Percentiles rank a stretch among this genome's conserved stretches.
Conservation (phyloP, 805 yeast species). For the Wickerhamiella spandovensis region DNA sequence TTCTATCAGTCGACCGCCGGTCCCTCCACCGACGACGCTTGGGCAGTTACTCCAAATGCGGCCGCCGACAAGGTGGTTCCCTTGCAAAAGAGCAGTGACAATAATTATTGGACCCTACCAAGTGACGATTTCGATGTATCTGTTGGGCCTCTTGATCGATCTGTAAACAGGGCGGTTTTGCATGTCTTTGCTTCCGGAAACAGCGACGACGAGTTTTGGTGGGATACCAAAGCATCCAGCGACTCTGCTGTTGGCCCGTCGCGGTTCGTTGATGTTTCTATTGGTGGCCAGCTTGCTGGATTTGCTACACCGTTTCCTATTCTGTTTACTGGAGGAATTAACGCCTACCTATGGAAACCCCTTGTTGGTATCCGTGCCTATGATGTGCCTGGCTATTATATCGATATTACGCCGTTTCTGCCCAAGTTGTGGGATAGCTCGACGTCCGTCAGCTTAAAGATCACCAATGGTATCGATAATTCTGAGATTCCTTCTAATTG, state of each 20-base stretch:
- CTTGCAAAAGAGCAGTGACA: slow-evolving; percentile 3
- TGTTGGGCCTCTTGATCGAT: slow-evolving; percentile 10
- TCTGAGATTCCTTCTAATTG: slow-evolving; percentile 18
- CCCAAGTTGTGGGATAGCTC: slow-evolving; percentile 46
- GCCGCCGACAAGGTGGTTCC: slow-evolving; percentile 8
- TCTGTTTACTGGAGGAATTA: slow-evolving; percentile 67
- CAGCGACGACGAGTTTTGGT: slow-evolving; percentile 78
- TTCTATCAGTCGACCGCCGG: slow-evolving; percentile 27
- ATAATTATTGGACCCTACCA: slow-evolving; percentile 12
- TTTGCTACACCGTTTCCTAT: slow-evolving; percentile 57
- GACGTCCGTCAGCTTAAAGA: slow-evolving; percentile 36
- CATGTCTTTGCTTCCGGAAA: slow-evolving; percentile 60
- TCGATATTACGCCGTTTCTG: slow-evolving; percentile 57
- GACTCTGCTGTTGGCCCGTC: slow-evolving; percentile 22
- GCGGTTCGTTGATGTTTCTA: slow-evolving; percentile 49
- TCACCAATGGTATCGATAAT: slow-evolving; percentile 25
- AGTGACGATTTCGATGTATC: slow-evolving; percentile 8
- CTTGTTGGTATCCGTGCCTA: slow-evolving; percentile 62
- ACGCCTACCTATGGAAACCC: slow-evolving; percentile 73
- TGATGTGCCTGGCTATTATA: slow-evolving; percentile 54
- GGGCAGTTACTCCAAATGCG: slow-evolving; percentile 12
- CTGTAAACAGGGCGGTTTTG: slow-evolving; percentile 32
- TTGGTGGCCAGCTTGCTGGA: slow-evolving; percentile 47
- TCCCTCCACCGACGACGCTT: slow-evolving; percentile 10
- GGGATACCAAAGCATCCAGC: slow-evolving; percentile 26